Conservation (phyloP, 768 basidiomycete genomes). For the Trametopsis cervina region DNA sequence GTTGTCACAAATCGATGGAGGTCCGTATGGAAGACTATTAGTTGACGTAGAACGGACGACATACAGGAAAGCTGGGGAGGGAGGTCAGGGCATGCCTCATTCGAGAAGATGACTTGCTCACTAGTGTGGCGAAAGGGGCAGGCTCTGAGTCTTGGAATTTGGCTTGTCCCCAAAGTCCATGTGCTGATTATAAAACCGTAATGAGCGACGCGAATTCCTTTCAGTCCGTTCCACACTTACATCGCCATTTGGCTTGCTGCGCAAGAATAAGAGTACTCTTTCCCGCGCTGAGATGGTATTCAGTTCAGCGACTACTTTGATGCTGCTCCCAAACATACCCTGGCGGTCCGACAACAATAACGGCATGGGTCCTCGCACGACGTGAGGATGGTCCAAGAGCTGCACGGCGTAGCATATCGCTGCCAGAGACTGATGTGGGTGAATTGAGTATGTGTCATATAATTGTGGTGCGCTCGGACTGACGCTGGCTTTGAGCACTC, state of each 20-base stretch:
- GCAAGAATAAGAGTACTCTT: conserved; percentile 67
- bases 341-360: conserved; percentile 57
- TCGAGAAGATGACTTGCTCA: conserved; percentile 21
- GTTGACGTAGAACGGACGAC: conserved; percentile 63
- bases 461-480: too few relatives aligned
- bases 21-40: conserved; percentile 70
- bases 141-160: conserved; percentile 62
- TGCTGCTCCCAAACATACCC: conserved; percentile 39
- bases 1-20: conserved; percentile 57
- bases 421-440: conserved; percentile 29
- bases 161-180: conserved; percentile 73
- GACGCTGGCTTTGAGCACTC: neutral
- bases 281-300: conserved; percentile 41
- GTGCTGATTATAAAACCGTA: conserved; percentile 25
- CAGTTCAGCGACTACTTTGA: neutral
- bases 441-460: too few relatives aligned
- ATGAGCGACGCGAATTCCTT: neutral
- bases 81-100: neutral
- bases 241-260: conserved; percentile 68
- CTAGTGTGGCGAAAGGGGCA: conserved; percentile 63
- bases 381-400: conserved; percentile 37
- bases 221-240: conserved; percentile 26
- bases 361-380: conserved; percentile 45
- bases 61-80: conserved; percentile 51
- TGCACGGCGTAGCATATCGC: conserved; percentile 38